Conservation (phyloP, 257 asterid genomes). For the Plantago major region DNA sequence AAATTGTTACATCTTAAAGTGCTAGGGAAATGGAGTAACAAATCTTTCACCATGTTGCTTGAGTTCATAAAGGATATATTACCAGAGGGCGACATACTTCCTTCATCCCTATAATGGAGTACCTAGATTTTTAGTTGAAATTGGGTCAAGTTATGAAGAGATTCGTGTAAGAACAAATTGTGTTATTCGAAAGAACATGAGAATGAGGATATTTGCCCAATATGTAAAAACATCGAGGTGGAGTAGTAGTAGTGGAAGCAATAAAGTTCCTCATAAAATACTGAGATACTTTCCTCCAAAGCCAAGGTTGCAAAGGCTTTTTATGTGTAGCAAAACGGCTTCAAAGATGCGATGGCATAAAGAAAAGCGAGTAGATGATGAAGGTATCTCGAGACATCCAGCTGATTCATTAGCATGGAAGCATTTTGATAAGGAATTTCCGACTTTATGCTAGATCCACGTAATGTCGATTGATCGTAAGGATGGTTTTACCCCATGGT, state of each 20-base stretch:
- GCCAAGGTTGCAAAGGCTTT: not conserved
- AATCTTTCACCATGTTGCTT: not conserved
- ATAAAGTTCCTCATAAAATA: no score
- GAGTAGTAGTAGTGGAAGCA: no score
- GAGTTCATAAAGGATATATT: not conserved
- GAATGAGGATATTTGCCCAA: not conserved
- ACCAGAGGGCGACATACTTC: not conserved
- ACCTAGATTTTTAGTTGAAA: not conserved
- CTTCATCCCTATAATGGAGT: not conserved
- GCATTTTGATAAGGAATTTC: not conserved
- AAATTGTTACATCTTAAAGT: not conserved
- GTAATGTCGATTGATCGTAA: no score
- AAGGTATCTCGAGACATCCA: not conserved
- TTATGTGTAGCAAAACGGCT: not conserved
- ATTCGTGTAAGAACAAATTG: slow-evolving; percentile 10
- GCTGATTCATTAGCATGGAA: slow-evolving; percentile 2
- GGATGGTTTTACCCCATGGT: no score
- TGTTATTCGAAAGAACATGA: not conserved
- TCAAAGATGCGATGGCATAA: slow-evolving; percentile 1
- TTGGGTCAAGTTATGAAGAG: not conserved
- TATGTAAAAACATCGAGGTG: no score
- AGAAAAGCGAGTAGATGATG: not conserved
- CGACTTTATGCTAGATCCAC: not conserved
- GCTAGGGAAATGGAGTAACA: not conserved
- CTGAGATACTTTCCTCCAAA: slow-evolving; percentile 8